These are phyloP conservation scores for Allantophomopsis cytisporea DNA, from an alignment of 2,329 filamentous ascomycete genomes.

Conservation along the genomic window DNA sequence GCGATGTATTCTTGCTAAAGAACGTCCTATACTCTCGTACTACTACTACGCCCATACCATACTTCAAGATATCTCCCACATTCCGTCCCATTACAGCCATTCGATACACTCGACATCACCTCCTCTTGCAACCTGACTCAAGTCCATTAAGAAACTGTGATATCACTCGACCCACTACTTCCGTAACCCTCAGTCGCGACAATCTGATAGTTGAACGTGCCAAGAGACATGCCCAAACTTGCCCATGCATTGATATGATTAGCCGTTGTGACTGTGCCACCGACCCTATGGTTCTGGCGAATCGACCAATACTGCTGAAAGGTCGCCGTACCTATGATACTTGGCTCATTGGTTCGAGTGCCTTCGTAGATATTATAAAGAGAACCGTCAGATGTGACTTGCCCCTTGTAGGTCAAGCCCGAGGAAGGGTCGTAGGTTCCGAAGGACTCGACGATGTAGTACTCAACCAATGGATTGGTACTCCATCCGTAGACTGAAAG, in stretches of 20 bases:
- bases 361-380: slow-evolving; percentile 30
- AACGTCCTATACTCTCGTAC: no score
- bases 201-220: slow-evolving; percentile 11
- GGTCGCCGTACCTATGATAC: slow-evolving; percentile 29
- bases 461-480: slow-evolving; percentile 35
- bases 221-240: slow-evolving; percentile 30
- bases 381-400: slow-evolving; percentile 34
- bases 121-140: no score
- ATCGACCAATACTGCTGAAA: slow-evolving; percentile 41
- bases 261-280: slow-evolving; percentile 32
- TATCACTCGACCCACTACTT: no score
- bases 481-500: slow-evolving; percentile 42
- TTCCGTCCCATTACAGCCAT: no score
- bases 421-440: slow-evolving; percentile 33
- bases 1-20: no score
- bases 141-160: no score
- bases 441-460: slow-evolving; percentile 42
- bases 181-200: no score
- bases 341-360: slow-evolving; percentile 19
- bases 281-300: slow-evolving; percentile 30
- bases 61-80: no score
- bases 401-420: slow-evolving; percentile 32
- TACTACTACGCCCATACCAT: no score
- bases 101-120: no score
- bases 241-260: slow-evolving; percentile 41